Base-by-base conservation (phyloP, 768 basidiomycete species). In the Rhizopogon salebrosus region DNA sequence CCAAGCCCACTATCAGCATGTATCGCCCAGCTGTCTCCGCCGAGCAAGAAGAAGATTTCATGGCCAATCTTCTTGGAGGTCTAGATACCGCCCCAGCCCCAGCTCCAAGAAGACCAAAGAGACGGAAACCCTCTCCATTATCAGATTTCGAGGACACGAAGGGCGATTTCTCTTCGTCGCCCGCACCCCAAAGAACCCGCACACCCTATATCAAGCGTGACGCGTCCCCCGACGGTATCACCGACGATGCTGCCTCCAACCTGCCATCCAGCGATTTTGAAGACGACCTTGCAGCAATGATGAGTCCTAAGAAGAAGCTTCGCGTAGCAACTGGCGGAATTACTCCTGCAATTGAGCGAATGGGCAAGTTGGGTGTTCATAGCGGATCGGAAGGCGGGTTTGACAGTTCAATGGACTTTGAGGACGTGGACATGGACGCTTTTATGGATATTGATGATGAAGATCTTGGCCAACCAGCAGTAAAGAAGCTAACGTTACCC, bases 31-130 rank as follows among this genome's bases (percentile, higher is more conserved):
- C 75, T 0, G 80, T 86, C 11, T 85, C 89, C 7, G 84, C 77
- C 11, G 87, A 85, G 48, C 82, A 93, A 60, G 97, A 98, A 66
- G 76, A 80, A 36, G 92, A 95, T 59, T 92, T 99, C 58, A 89
- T 99, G 91, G 80, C 83, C 0, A 80, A 79, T 35, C 70, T 99
- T 1, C 72, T 99, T 9, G 87, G 84, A 8, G 79, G 73, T 20
- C 80, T 95, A 67, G 90, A 91, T 54, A 68, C 71, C 4, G 62
- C 71, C 9, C 70, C 80, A 10, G 62, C 68, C 24, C 64, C 78
- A 10, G 58, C 71, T 3, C 67, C 68, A 2, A 52, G 52, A 24
- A 70, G 63, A 24, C 57, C 71, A n/a, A 80, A 80, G 51, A 91
- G 90, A 64, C 84, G 89, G 27, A 90, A 90, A 54, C 77, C 83